Evolutionary conservation across 495 filamentous ascomycete genomes (phyloP), one percentile per base, ranked within the genome.

Genomic region (Talaromyces trachyspermus): DNA sequence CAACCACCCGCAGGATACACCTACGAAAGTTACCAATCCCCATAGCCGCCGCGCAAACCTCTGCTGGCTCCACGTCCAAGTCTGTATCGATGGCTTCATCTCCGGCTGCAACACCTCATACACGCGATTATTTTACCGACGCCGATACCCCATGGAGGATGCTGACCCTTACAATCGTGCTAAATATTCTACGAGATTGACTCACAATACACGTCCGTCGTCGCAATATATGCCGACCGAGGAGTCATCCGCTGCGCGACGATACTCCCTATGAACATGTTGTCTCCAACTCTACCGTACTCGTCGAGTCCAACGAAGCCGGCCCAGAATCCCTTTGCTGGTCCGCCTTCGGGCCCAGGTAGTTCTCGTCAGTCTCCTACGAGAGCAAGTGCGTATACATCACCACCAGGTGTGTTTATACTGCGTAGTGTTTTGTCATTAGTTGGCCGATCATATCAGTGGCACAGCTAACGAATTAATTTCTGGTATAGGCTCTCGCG

Each of bases 231-330:
- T 88, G 15, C 65, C 78, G 17, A 79, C 81, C 47, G 87, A 91
- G 51, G 85, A 86, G 48, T 88, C 86, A 19, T 75, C 85, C 27
- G 86, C 89, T 36, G 88, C 89, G 39, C 86, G 91, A 58, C 79
- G 91, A 57, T 96, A 98, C 64, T 95, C 90, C 92, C 91, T 42
- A 95, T 95, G 89, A 90, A 94, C 57, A 79, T 81, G 5, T 67
- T 91, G 25, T 78, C 80, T 37, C 78, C 83, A 26, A 69, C 79
- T 12, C 68, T 77, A 48, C 72, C 81, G 44, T 80, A 76, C 56
- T 66, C 71, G 49, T 57, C 70, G 22, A 78, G 72, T 54, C 76
- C 80, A 32, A 79, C 78, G 33, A 81, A 81, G 56, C 57, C 70
- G 19, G 42, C 48, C 20, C 74, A 75, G 49, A 62, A 59, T 52